A percentile compares a stretch with the other conserved stretches of the same genome.
Conservation (phyloP, 352 stramenopile species). For the Phytophthora pistaciae region DNA sequence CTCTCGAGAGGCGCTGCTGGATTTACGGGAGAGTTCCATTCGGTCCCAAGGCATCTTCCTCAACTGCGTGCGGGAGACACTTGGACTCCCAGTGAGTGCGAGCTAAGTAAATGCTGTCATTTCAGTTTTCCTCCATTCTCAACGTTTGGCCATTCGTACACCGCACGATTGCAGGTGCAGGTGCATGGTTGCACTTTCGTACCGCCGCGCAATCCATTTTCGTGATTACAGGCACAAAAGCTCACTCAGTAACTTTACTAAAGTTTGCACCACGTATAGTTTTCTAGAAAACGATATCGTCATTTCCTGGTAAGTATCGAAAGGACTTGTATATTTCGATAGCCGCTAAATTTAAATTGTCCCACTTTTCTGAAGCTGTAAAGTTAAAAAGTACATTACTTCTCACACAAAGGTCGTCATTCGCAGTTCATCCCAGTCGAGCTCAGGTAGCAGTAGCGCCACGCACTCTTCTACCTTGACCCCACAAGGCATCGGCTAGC, state of each 20-base stretch:
- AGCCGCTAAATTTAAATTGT: neutral
- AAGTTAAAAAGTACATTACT: neutral
- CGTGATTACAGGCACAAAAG: neutral
- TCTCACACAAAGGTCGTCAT: slow-evolving; percentile 6
- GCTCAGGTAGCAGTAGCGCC: neutral
- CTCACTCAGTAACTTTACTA: neutral
- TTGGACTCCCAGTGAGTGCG: slow-evolving; percentile 20
- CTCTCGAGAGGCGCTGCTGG: slow-evolving; percentile 18
- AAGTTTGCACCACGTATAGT: neutral
- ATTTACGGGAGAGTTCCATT: slow-evolving; percentile 28
- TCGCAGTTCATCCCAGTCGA: slow-evolving; percentile 9
- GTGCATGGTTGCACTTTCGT: neutral
- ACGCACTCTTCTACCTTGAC: neutral
- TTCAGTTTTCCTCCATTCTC: neutral
- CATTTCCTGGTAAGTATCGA: neutral
- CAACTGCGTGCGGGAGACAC: slow-evolving; percentile 35
- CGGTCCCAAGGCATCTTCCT: slow-evolving; percentile 32
- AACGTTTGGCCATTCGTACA: neutral
- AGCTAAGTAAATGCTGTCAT: slow-evolving; percentile 5
- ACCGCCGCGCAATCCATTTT: neutral
- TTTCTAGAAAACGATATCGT: neutral
- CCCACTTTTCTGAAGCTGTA: neutral
- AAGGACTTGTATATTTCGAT: neutral
- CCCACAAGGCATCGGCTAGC: neutral
- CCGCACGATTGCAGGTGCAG: neutral